These are phyloP conservation scores for Linnemannia schmuckeri DNA, from an alignment of 192 early-diverging fungal species.

Conservation along the genomic window DNA sequence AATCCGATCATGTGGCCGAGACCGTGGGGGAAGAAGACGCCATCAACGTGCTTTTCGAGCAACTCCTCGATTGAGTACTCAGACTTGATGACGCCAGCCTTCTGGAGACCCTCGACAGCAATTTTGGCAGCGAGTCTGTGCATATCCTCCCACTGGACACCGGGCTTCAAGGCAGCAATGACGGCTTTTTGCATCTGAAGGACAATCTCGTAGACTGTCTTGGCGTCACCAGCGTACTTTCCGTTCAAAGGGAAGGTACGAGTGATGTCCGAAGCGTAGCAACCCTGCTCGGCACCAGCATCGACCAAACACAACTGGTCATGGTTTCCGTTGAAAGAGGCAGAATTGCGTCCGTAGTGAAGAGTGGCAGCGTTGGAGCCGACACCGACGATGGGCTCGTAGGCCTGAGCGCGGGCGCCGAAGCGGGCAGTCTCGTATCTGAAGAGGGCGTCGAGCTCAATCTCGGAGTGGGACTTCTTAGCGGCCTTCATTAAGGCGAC, in stretches of 20 bases:
- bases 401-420: conserved; percentile 82
- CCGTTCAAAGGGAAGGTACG: conserved; percentile 88
- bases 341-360: conserved; percentile 88
- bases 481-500: conserved; percentile 83
- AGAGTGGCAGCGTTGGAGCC: conserved; percentile 84
- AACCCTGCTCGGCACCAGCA: conserved; percentile 84
- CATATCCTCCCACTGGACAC: conserved; percentile 93
- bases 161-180: conserved; percentile 74
- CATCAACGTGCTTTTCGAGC: conserved; percentile 73
- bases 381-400: conserved; percentile 87
- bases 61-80: conserved; percentile 69
- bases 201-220: conserved; percentile 86
- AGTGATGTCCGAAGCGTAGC: conserved; percentile 94
- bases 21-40: conserved; percentile 93
- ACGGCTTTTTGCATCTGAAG: conserved; percentile 87
- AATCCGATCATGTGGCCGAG: conserved; percentile 92
- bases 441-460: conserved; percentile 85
- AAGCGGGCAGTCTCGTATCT: conserved; percentile 76
- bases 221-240: conserved; percentile 77
- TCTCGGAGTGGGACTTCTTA: conserved; percentile 73
- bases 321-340: conserved; percentile 52
- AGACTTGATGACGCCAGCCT: conserved; percentile 81
- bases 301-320: conserved; percentile 80
- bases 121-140: conserved; percentile 78
- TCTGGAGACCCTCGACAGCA: conserved; percentile 75